Evolutionary conservation across 805 yeast genomes (phyloP).

Genomic region (Schwanniomyces occidentalis): DNA sequence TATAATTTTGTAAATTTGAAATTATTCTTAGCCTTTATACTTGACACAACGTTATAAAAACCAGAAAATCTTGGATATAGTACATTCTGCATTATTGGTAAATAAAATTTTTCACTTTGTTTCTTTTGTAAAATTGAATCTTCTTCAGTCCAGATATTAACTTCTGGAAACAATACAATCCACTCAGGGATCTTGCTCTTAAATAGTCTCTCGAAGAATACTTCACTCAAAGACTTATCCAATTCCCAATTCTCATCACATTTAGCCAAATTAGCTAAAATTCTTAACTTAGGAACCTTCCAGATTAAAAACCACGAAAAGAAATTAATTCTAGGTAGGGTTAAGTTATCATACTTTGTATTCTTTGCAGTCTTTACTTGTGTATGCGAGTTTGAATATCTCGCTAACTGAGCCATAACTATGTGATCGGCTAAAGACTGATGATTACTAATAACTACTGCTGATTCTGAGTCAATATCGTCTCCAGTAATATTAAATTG

Average conservation of each 20-base stretch:
- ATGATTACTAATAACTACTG: conserved; percentile 58
- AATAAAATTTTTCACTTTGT: conserved; percentile 54
- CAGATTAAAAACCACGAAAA: conserved; percentile 72
- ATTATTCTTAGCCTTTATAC: conserved; percentile 31
- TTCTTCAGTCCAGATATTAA: conserved; percentile 60
- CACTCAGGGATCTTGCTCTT: conserved; percentile 50
- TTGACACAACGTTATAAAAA: conserved; percentile 50
- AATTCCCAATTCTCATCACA: conserved; percentile 74
- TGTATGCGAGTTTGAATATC: conserved; percentile 18
- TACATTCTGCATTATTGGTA: conserved; percentile 60
- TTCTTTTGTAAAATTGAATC: conserved; percentile 51
- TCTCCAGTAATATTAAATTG: conserved; percentile 46
- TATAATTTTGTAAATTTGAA: conserved; percentile 48
- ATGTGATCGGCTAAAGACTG: conserved; percentile 66
- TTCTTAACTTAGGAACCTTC: conserved; percentile 55
- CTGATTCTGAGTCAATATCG: conserved; percentile 31
- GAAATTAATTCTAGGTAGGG: conserved; percentile 51
- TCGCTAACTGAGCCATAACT: conserved; percentile 47
- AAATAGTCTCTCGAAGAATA: conserved; percentile 36
- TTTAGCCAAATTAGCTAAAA: conserved; percentile 47
- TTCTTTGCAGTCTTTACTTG: conserved; percentile 1
- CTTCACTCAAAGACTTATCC: conserved; percentile 34
- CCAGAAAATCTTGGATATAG: conserved; percentile 77
- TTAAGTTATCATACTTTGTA: conserved; percentile 11
- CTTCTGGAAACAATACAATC: conserved; percentile 84